These are phyloP conservation scores for Fusarium algeriense DNA, from an alignment of 2,329 filamentous ascomycete species.

Conservation along the genomic window DNA sequence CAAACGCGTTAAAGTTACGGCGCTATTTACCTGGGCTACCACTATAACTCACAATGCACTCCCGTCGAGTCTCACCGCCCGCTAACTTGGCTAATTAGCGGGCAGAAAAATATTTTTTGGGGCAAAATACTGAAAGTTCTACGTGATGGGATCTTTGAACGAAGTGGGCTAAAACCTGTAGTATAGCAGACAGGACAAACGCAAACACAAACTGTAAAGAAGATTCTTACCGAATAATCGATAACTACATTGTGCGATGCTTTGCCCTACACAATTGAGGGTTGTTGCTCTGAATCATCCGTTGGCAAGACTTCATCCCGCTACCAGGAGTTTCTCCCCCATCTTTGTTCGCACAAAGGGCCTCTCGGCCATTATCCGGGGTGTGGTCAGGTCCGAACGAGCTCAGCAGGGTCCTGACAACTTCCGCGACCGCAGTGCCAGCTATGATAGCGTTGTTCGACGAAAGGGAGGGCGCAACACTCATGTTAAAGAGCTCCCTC, in stretches of 20 bases:
- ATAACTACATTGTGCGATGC: constrained; percentile 47
- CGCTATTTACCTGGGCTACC: constrained; percentile 24
- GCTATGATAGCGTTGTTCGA: constrained; percentile 1
- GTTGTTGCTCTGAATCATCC: constrained; percentile 39
- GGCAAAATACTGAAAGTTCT: constrained; percentile 29
- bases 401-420: constrained; percentile 43
- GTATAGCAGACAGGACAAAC: not conserved
- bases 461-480: not conserved
- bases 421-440: not conserved
- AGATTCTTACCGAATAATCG: constrained; percentile 1
- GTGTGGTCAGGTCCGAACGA: constrained; percentile 66
- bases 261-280: constrained; percentile 40
- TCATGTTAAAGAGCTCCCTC: constrained; percentile 4
- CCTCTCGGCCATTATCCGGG: constrained; percentile 77
- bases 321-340: constrained; percentile 26
- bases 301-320: constrained; percentile 15
- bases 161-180: not conserved
- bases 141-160: not conserved
- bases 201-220: constrained; percentile 7
- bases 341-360: constrained; percentile 47
- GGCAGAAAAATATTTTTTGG: constrained; percentile 50
- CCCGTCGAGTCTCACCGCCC: constrained; percentile 39
- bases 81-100: not conserved
- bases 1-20: constrained; percentile 36
- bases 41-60: constrained; percentile 8